Evolutionary conservation across 495 filamentous ascomycete genomes (phyloP).

Genomic region (Penicillium mononematosum): DNA sequence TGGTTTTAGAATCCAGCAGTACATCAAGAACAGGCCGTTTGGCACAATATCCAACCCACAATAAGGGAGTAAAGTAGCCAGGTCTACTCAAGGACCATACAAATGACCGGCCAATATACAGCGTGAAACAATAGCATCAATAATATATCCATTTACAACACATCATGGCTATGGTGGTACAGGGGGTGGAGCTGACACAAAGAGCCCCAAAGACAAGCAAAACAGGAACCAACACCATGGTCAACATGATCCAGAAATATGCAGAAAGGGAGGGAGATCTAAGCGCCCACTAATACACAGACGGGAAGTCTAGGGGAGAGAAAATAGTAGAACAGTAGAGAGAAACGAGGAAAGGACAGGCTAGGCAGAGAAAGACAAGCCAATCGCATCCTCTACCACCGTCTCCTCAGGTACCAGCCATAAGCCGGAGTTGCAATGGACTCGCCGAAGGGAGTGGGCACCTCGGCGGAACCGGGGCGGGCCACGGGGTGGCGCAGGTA

Average conservation of each 20-base stretch:
- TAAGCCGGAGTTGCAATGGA: constrained; percentile 72
- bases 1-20: not conserved
- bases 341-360: constrained; percentile 19
- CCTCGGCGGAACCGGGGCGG: constrained; percentile 81
- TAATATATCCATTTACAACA: constrained; percentile 33
- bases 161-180: constrained; percentile 35
- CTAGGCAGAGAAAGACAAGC: constrained; percentile 10
- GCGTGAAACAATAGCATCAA: constrained; percentile 1
- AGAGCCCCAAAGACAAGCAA: constrained; percentile 21
- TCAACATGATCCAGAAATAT: constrained; percentile 35
- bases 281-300: constrained; percentile 45
- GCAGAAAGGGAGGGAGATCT: constrained; percentile 28
- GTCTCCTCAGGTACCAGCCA: constrained; percentile 88
- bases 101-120: not conserved
- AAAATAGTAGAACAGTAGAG: constrained; percentile 17
- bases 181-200: constrained; percentile 17
- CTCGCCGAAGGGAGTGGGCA: constrained; percentile 77
- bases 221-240: constrained; percentile 34
- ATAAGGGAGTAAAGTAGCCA: not conserved
- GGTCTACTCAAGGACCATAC: not conserved
- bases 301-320: constrained; percentile 20
- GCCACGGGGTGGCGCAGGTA: constrained; percentile 95
- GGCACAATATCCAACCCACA: not conserved
- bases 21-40: not conserved
- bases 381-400: constrained; percentile 50